phyloP scores from a whole-genome alignment of 345 rosid genomes.

The Zanthoxylum bungeanum region DNA sequence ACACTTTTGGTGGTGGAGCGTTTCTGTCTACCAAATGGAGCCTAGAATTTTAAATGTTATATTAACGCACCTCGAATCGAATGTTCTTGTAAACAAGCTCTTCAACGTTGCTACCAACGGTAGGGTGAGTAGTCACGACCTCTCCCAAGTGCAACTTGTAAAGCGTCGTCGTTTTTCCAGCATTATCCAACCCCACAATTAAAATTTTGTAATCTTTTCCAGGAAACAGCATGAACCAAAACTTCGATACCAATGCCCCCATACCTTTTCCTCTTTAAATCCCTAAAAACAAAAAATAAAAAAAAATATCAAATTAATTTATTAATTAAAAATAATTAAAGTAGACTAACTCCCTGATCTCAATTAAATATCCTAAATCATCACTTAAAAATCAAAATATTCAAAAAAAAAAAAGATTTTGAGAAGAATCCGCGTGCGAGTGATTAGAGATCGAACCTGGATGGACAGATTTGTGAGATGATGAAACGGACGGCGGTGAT shows the following conservation, averaged over 20 bases:
- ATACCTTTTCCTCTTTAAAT: conserved; percentile 24
- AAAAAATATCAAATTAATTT: too few species aligned
- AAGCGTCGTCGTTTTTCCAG: conserved; percentile 97
- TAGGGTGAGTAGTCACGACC: conserved; percentile 95
- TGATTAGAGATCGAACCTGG: conserved; percentile 1
- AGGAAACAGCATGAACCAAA: conserved; percentile 96
- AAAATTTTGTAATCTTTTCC: conserved; percentile 97
- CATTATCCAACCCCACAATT: conserved; percentile 95
- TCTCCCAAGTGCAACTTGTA: conserved; percentile 92
- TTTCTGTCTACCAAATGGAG: too few species aligned
- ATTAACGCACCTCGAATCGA: conserved; percentile 85
- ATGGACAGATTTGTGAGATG: not conserved
- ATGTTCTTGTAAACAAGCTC: conserved; percentile 96
- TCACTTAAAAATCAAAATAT: not conserved
- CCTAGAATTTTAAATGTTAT: too few species aligned
- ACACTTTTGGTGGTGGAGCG: too few species aligned
- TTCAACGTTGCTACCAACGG: conserved; percentile 94
- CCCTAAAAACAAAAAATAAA: not conserved
- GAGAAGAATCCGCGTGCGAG: not conserved
- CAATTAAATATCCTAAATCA: not conserved
- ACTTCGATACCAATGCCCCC: conserved; percentile 85
- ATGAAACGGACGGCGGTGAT: not conserved
- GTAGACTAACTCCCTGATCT: not conserved
- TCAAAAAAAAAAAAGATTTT: not conserved
- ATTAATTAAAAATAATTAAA: not conserved